Percentiles rank a stretch among this genome's conserved stretches.
Evolutionary conservation across 2,329 filamentous ascomycete genomes (phyloP).

Genomic region (Aulographum hederae): DNA sequence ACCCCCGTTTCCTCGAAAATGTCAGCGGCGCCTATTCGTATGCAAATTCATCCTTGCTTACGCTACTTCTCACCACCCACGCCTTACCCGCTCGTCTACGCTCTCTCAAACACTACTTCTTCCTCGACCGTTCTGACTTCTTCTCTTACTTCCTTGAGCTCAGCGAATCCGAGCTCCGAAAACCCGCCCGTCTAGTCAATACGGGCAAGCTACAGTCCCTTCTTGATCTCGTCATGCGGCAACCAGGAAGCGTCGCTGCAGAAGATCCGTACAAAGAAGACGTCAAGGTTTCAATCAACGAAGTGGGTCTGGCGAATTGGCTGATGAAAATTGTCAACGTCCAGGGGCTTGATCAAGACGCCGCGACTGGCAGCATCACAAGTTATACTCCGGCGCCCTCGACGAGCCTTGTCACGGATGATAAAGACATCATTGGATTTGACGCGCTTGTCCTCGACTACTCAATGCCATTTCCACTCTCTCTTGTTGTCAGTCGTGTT

Average conservation of each 20-base stretch:
- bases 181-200: conserved; percentile 76
- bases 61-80: conserved; percentile 81
- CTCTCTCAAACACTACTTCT: conserved; percentile 97
- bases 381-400: conserved; percentile 50
- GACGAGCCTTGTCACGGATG: conserved; percentile 41
- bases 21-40: conserved; percentile 90
- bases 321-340: conserved; percentile 94
- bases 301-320: conserved; percentile 80
- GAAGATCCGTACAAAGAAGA: conserved; percentile 97
- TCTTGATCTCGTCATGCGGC: conserved; percentile 88
- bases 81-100: conserved; percentile 70
- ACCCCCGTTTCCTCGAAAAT: conserved; percentile 81
- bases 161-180: conserved; percentile 72
- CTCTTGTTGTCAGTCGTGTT: conserved; percentile 85
- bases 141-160: conserved; percentile 97
- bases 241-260: conserved; percentile 83
- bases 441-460: conserved; percentile 92
- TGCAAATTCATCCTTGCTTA: conserved; percentile 83
- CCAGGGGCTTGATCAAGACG: conserved; percentile 79
- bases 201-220: conserved; percentile 85
- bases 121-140: conserved; percentile 93
- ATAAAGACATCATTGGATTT: conserved; percentile 77
- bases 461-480: conserved; percentile 82
- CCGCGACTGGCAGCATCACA: conserved; percentile 41
- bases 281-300: conserved; percentile 94